Base-by-base conservation (phyloP, 495 filamentous ascomycete species). In the Penicillium ucsense region DNA sequence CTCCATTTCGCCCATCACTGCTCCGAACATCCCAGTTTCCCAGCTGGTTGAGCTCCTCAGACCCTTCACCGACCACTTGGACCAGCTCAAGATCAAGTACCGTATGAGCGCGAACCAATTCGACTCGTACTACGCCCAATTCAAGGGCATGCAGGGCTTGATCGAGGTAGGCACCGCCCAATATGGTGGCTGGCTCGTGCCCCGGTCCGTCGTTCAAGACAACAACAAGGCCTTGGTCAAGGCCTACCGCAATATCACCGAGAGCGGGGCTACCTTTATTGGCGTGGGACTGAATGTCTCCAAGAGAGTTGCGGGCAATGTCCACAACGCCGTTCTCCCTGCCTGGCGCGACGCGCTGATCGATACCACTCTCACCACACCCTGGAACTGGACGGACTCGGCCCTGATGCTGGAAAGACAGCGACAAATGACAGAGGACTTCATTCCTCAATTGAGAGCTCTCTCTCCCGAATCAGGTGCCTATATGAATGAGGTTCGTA, bases 341-440 rank as follows among this genome's bases (percentile, higher is more conserved):
- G 75, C 74, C 4, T 83, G 79, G 78, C 70, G 81, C n/a, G 65
- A 78, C 3, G 55, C 79, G 0, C 53, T 79, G 34, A 68, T 78
- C 36, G 57, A 65, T 33, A 66, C 61, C 4, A 59, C 64, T 28
- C 40, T 77, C 34, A 63, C 60, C 3, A 68, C 61, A 0, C 55
- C 63, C 3, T 74, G 70, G 67, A 59, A 67, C 31, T 76, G 71
- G 53, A 49, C 58, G 5, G 68, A 72, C 0, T 36, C 20, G 50
- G 64, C 44, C 10, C 48, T 50, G 51, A 74, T 56, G 71, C 52
- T 62, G 49, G 58, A 47, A 0, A 52, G 65, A 11, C 71, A 74
- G 38, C 35, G 60, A 4, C 55, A 56, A 36, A 66, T 68, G 52
- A 68, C 76, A 5, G 52, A 74, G 4, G 54, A 58, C 2, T 68